Evolutionary conservation across 2,329 filamentous ascomycete genomes (phyloP), one percentile per base, ranked within the genome.

Genomic region (Neopestalotiopsis rosae): DNA sequence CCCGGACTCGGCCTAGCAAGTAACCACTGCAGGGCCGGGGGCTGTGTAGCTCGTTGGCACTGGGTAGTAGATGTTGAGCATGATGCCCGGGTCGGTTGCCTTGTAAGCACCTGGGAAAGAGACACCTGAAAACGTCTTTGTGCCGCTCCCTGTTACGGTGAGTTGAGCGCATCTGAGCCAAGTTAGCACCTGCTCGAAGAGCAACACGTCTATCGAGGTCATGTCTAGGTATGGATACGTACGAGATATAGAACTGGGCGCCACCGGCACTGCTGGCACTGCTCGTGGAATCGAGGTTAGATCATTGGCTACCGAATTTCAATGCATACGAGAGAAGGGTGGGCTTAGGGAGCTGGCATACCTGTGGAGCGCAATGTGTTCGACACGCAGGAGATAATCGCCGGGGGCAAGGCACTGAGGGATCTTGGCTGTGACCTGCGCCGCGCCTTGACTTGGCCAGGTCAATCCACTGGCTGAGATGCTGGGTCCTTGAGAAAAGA

Each of bases 361-460:
- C 63, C 63, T 66, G 28, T 87, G 84, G 10, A 87, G 79, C 4
- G 79, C 84, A 67, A 86, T 82, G 69, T 86, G 84, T 75, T 87
- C 84, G 20, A 83, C 81, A 14, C 84, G 81, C 4, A 86, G 74
- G 32, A 86, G 80, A 72, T 87, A 86, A 69, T 86, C 82, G 66
- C 85, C 84, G n/a, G 83, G 74, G 0, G 80, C 78, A n/a, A 85
- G 80, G 67, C 81, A 84, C 49, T 73, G 72, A 13, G 84, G 84
- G 62, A 86, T 81, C 49, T 76, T 79, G 49, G 85, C 81, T 64
- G 77, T 76, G 68, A 84, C 77, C 32, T 74, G 77, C 34, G 74
- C 75, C 49, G 78, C 80, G 74, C 81, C 80, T 61, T 80, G 72
- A 61, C 79, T 80, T 10, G 82, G 81, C 82, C 82, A 85, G 0